Evolutionary conservation across 1,284 basidiomycete species (phyloP), one percentile per base, ranked within the genome.

Genomic region (Heterobasidion occidentale): DNA sequence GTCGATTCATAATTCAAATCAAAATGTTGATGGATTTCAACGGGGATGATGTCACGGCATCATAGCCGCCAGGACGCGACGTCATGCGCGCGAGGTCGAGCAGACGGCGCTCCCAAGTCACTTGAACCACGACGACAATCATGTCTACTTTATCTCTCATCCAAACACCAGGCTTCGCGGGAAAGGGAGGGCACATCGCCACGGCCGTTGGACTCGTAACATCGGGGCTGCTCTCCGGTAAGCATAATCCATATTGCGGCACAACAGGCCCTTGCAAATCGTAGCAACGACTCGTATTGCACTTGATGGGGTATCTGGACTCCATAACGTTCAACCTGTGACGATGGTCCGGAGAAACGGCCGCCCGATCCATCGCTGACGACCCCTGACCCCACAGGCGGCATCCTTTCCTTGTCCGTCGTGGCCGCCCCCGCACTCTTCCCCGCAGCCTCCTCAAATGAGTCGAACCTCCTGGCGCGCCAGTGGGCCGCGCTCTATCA

Each of bases 401-500:
- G 20, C 15, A 51, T 36, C 42, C 50, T 56, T 27, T 35, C 20
- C 7, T 42, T 42, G 19, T 52, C 55, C 50, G 46, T 36, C 7
- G 7, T 56, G n/a, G 55, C 55, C 15, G 34, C 19, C 17, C 55
- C 55, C 42, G 45, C 50, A n/a, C 38, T 56, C 38, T 47, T 56
- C 42, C 35, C 36, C n/a, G 55, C 49, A 20, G 34, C 55, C n/a
- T 47, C 49, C 55, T 27, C 19, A 20, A 17, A 15, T 9, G 49
- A 51, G 17, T 19, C 47, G 47, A 17, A 38, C 17, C 38, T 52
- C 17, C 48, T 51, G 42, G 44, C 51, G 49, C 50, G 55, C 38
- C 51, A 48, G 19, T 48, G 46, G 46, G 46, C 12, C 15, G 19
- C 17, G 27, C 11, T 56, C 7, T 46, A 52, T 20, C 2, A 17